Evolutionary conservation across 2,329 filamentous ascomycete species (phyloP).

Genomic region (Monilinia vaccinii-corymbosi): DNA sequence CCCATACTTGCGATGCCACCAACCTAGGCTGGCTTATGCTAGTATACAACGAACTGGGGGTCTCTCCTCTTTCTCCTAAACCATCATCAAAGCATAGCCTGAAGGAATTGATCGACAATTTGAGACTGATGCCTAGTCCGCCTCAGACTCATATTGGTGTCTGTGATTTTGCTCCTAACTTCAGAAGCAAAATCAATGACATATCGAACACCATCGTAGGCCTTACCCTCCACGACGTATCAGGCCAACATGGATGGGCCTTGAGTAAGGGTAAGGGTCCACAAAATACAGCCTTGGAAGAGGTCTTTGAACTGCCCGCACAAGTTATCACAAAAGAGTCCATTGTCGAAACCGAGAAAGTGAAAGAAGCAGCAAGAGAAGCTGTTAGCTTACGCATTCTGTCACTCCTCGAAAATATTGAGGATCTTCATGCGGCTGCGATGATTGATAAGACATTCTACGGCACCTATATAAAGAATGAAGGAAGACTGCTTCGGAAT

Average conservation of each 20-base stretch:
- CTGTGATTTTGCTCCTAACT: slow-evolving; percentile 41
- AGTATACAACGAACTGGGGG: slow-evolving; percentile 39
- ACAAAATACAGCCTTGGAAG: slow-evolving; percentile 1
- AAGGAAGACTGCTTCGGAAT: slow-evolving; percentile 31
- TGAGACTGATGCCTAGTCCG: slow-evolving; percentile 38
- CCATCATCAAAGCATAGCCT: slow-evolving; percentile 33
- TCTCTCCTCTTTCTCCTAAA: slow-evolving; percentile 32
- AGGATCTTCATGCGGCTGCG: slow-evolving; percentile 37
- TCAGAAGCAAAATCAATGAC: slow-evolving; percentile 40
- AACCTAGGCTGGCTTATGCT: slow-evolving; percentile 47
- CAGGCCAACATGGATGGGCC: slow-evolving; percentile 41
- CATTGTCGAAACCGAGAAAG: slow-evolving; percentile 15
- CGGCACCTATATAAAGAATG: slow-evolving; percentile 37
- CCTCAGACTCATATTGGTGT: slow-evolving; percentile 36
- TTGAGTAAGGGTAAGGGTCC: slow-evolving; percentile 32
- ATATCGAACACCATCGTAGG: slow-evolving; percentile 43
- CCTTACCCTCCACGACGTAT: slow-evolving; percentile 40
- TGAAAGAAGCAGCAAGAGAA: neutral
- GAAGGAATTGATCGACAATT: slow-evolving; percentile 36
- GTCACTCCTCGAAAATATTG: slow-evolving; percentile 32
- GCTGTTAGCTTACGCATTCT: slow-evolving; percentile 35
- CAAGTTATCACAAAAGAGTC: slow-evolving; percentile 5
- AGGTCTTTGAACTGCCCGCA: slow-evolving; percentile 9
- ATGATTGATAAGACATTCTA: slow-evolving; percentile 37
- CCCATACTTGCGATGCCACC: slow-evolving; percentile 41